Conservation (phyloP, 2,329 filamentous ascomycete genomes). For the Colletotrichum phormii region DNA sequence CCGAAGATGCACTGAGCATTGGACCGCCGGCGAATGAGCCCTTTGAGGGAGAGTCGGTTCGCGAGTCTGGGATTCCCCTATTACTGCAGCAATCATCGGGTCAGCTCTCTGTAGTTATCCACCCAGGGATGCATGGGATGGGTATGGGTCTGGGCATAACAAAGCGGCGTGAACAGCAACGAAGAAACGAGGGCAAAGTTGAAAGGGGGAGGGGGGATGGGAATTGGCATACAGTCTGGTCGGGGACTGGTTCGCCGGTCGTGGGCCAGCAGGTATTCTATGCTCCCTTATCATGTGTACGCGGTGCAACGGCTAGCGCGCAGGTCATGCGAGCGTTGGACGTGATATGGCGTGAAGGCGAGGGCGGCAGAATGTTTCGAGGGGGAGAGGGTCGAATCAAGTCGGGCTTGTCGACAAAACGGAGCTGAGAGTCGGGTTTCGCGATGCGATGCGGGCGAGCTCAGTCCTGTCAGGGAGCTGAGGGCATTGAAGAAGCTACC, state of each 20-base stretch:
- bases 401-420: background rate
- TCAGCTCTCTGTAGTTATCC: constrained; percentile 14
- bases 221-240: constrained; percentile 61
- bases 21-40: constrained; percentile 55
- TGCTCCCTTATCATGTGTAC: constrained; percentile 63
- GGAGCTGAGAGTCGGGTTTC: constrained; percentile 21
- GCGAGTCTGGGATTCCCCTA: constrained; percentile 46
- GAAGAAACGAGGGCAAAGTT: constrained; percentile 33
- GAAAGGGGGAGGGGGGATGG: constrained; percentile 27
- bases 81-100: constrained; percentile 25
- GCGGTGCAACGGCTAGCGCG: constrained; percentile 31
- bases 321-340: constrained; percentile 36
- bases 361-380: constrained; percentile 3
- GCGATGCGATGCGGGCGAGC: constrained; percentile 41
- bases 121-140: constrained; percentile 28
- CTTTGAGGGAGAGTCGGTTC: constrained; percentile 44
- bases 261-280: constrained; percentile 68
- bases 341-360: constrained; percentile 6
- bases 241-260: constrained; percentile 68
- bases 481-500: constrained; percentile 66
- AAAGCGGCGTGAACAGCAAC: background rate
- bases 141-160: background rate
- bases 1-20: constrained; percentile 72
- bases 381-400: constrained; percentile 27
- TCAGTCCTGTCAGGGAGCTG: constrained; percentile 73